Evolutionary conservation across 495 filamentous ascomycete genomes (phyloP).

Genomic region (Neurospora sp.): DNA sequence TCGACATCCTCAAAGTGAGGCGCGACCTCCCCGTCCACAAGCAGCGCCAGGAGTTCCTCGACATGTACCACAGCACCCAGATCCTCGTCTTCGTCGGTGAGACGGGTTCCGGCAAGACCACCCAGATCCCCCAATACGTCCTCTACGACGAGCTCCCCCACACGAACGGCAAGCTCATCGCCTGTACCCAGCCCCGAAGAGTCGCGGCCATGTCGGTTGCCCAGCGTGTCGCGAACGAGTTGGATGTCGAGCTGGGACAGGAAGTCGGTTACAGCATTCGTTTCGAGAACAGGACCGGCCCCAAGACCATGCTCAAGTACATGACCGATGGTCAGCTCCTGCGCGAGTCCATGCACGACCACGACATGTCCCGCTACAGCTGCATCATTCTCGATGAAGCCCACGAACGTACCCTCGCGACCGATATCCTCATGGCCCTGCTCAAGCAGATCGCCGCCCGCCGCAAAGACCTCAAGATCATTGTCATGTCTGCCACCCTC

Average conservation of each 20-base stretch:
- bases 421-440: conserved; percentile 92
- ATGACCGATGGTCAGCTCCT: conserved; percentile 99
- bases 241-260: conserved; percentile 88
- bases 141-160: conserved; percentile 94
- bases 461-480: conserved; percentile 82
- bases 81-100: conserved; percentile 98
- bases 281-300: conserved; percentile 90
- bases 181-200: conserved; percentile 95
- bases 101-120: conserved; percentile 98
- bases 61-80: conserved; percentile 83
- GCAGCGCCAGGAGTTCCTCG: conserved; percentile 88
- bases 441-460: conserved; percentile 75
- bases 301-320: conserved; percentile 92
- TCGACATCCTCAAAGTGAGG: conserved; percentile 73
- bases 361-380: conserved; percentile 82
- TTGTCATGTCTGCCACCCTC: conserved; percentile 96
- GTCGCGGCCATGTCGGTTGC: conserved; percentile 99
- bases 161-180: conserved; percentile 71
- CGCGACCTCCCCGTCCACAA: conserved; percentile 81
- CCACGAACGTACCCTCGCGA: conserved; percentile 90
- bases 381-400: conserved; percentile 98
- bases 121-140: conserved; percentile 97
- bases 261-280: conserved; percentile 99
- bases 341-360: conserved; percentile 96
- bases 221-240: conserved; percentile 92